Base-by-base conservation (phyloP, 1,284 basidiomycete genomes). In the Inonotus obliquus region DNA sequence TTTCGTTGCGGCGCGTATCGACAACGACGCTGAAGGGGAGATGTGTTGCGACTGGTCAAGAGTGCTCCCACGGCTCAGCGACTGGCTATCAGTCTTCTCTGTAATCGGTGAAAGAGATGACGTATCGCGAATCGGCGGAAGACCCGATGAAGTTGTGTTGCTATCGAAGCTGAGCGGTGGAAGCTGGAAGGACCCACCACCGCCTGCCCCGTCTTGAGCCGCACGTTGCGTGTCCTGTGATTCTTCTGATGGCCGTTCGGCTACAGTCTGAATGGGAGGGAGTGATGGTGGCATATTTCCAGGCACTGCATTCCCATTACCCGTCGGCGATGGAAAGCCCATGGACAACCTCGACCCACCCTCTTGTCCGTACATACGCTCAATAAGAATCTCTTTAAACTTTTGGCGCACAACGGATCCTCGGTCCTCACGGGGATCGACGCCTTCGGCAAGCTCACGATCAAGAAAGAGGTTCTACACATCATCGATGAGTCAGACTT, bases 381-480 rank as follows among this genome's bases (percentile, higher is more conserved):
- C 81, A 48, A 81, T 75, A 13, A 94, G 78, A 38, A 94, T 82
- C 39, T 79, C 76, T 62, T 83, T 77, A 62, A 94, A 79, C 58
- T 81, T 78, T 6, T 81, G 76, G 9, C 92, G 82, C 64, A 92
- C 81, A 6, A 77, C 76, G 1, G 90, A 86, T 1, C 91, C 92
- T 38, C 82, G 82, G 67, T 91, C 90, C 61, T 92, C 87, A 54
- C 91, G 80, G 62, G 89, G 87, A 71, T 96, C 91, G 66, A 94
- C 77, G 39, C 75, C 76, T 72, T 96, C 89, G 14, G 91, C 92
- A 13, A 86, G 77, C 67, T 95, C 93, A 54, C 94, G 85, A 64
- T 94, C 92, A 61, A 98, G 80, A 80, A 98, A 98, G 21, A 98
- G 85, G 56, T 87, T 81, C 90, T 89, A 67, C 19, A 37, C 44